Conservation (phyloP, 2,329 filamentous ascomycete species). For the Lojkania enalia region DNA sequence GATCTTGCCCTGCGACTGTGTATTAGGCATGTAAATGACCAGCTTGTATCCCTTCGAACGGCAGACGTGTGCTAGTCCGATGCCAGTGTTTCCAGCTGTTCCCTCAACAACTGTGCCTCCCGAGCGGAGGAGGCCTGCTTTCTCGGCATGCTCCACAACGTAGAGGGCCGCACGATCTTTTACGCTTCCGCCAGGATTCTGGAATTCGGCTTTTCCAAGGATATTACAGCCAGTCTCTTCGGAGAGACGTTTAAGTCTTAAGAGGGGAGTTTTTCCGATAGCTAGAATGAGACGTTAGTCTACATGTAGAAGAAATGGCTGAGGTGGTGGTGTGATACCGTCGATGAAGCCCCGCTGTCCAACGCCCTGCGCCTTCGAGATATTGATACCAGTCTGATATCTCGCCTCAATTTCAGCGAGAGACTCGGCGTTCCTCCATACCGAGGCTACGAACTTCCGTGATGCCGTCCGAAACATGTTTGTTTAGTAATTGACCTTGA, state of each 20-base stretch:
- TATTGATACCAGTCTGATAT: slow-evolving; percentile 66
- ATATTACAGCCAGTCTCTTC: slow-evolving; percentile 91
- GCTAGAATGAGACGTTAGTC: slow-evolving; percentile 56
- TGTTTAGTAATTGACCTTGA: slow-evolving; percentile 5
- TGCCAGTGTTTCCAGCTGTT: slow-evolving; percentile 96
- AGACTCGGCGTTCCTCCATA: slow-evolving; percentile 57
- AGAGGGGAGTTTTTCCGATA: slow-evolving; percentile 95
- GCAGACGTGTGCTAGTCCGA: slow-evolving; percentile 96
- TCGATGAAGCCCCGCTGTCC: slow-evolving; percentile 75
- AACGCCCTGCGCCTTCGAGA: slow-evolving; percentile 79
- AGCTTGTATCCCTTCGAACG: slow-evolving; percentile 88
- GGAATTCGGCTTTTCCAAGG: slow-evolving; percentile 96
- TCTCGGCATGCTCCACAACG: slow-evolving; percentile 91
- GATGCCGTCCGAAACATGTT: slow-evolving; percentile 71
- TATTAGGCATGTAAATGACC: slow-evolving; percentile 99
- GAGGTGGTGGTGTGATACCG: slow-evolving; percentile 57
- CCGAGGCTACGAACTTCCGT: slow-evolving; percentile 68
- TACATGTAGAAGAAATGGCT: background rate
- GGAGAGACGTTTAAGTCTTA: slow-evolving; percentile 85
- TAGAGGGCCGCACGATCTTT: slow-evolving; percentile 96
- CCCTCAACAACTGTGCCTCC: slow-evolving; percentile 96
- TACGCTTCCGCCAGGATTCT: slow-evolving; percentile 94
- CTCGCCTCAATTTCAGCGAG: slow-evolving; percentile 52
- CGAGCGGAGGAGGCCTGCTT: slow-evolving; percentile 76
- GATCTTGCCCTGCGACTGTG: slow-evolving; percentile 96